Base-by-base conservation (phyloP, 352 stramenopile species). In the Pythium grandisporangium region DNA sequence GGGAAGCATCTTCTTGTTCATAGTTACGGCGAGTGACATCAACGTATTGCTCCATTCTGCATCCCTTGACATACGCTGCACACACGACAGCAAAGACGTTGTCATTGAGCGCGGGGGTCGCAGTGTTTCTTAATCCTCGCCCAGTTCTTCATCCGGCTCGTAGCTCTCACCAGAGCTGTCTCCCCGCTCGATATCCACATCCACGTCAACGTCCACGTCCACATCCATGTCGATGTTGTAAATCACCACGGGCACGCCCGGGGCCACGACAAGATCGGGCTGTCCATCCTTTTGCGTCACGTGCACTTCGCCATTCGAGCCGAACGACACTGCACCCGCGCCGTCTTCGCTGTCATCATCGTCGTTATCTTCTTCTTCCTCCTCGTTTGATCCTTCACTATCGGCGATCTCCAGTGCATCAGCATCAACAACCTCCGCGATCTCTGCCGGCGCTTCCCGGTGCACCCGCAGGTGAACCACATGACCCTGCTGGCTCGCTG, bases 211-310 rank as follows among this genome's bases (percentile, higher is more conserved):
- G 12, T 45, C 38, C 5, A 45, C 17, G 21, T 42, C 21, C 7
- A 42, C n/a, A 21, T 42, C 36, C n/a, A 42, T 22, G 20, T 42
- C 36, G 7, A 42, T 22, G 38, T 45, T 45, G 30, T 48, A 40
- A 30, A 38, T 39, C 8, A 48, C 30, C 14, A 32, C 25, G 1
- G 16, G 17, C 13, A 24, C 38, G 14, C 33, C 33, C 11, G 42
- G 21, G 17, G 30, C 23, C 12, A n/a, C 32, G 4, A 41, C n/a
- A 4, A 48, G 14, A n/a, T 41, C 30, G 16, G 16, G 27, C 13
- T 35, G 38, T 14, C 13, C 22, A 11, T 38, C 21, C 13, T 19
- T 17, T 4, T 16, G 40, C 29, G 40, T 30, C 16, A 29, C 17
- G 19, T 14, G 8, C 12, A 12, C 29, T 38, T 47, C 22, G 12